Evolutionary conservation across 306 rosid species (phyloP).

Genomic region (Hippophae tibetana): DNA sequence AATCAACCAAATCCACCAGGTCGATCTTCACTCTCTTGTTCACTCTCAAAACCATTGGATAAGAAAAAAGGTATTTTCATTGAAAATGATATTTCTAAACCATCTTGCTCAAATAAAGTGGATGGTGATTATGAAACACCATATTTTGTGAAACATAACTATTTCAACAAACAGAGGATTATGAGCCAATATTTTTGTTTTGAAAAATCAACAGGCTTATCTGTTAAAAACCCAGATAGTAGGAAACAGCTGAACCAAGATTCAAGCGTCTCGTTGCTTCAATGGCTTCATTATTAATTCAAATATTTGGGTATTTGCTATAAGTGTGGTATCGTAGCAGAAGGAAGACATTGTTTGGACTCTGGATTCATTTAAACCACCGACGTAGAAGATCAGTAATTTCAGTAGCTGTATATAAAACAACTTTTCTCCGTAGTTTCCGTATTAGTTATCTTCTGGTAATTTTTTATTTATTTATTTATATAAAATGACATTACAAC

Average conservation of each 20-base stretch:
- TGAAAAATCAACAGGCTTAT: constrained; percentile 45
- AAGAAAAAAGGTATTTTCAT: constrained; percentile 58
- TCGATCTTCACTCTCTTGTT: constrained; percentile 59
- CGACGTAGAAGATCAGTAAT: background rate
- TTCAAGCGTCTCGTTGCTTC: constrained; percentile 42
- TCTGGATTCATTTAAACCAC: background rate
- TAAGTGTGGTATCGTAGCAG: background rate
- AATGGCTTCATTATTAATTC: constrained; percentile 37
- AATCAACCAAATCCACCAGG: constrained; percentile 80
- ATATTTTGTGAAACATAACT: constrained; percentile 27
- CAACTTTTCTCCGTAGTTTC: background rate
- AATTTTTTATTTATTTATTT: too few relatives aligned
- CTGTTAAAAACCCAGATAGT: constrained; percentile 38
- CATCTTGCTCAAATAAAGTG: constrained; percentile 48
- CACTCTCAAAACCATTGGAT: constrained; percentile 68
- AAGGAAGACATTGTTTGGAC: background rate
- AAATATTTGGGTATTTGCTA: background rate
- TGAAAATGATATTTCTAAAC: constrained; percentile 54
- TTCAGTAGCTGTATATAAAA: background rate
- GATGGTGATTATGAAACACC: constrained; percentile 34
- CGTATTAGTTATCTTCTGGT: background rate
- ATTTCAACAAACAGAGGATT: constrained; percentile 26
- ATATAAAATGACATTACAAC: too few relatives aligned
- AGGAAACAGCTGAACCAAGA: constrained; percentile 39
- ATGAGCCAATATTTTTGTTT: constrained; percentile 80